Percentiles rank a stretch among this genome's conserved stretches.
Conservation (phyloP, 129 eudicot species). For the Escallonia herrerae region DNA sequence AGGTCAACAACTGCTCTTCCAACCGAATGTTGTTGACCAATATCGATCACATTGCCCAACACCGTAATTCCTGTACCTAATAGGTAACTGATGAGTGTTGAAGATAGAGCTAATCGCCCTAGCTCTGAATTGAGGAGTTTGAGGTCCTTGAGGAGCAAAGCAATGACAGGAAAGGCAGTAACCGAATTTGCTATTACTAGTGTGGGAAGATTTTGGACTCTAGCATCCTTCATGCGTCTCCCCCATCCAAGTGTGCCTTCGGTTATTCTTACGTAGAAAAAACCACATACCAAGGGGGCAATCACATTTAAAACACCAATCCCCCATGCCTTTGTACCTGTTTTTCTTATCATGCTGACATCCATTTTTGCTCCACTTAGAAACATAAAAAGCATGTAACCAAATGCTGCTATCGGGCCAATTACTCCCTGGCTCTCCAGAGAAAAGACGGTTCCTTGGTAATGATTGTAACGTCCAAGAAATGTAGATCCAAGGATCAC, state of each 20-base stretch:
- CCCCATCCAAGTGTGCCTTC: neutral
- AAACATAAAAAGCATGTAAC: conserved; percentile 13
- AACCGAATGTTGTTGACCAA: neutral
- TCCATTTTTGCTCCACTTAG: conserved; percentile 19
- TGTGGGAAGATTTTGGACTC: neutral
- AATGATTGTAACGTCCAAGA: neutral
- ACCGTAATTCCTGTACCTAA: neutral
- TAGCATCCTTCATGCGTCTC: no score
- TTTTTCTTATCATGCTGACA: conserved; percentile 6
- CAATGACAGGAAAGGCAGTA: conserved; percentile 14
- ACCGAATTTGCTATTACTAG: neutral
- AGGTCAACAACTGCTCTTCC: neutral
- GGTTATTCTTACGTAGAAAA: neutral
- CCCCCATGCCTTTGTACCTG: conserved; percentile 13
- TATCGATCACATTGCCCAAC: neutral
- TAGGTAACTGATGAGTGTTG: conserved; percentile 11
- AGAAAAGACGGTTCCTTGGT: conserved; percentile 9
- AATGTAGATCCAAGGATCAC: conserved; percentile 23
- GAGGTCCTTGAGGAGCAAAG: conserved; percentile 23
- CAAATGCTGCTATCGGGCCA: conserved; percentile 3
- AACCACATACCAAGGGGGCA: neutral
- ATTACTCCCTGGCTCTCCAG: neutral
- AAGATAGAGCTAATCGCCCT: conserved; percentile 30
- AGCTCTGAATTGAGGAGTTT: conserved; percentile 31
- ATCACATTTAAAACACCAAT: conserved; percentile 1